A percentile compares a stretch with the other conserved stretches of the same genome.
phyloP scores from a whole-genome alignment of 148 eudicot genomes.

The Bassia scoparia region DNA sequence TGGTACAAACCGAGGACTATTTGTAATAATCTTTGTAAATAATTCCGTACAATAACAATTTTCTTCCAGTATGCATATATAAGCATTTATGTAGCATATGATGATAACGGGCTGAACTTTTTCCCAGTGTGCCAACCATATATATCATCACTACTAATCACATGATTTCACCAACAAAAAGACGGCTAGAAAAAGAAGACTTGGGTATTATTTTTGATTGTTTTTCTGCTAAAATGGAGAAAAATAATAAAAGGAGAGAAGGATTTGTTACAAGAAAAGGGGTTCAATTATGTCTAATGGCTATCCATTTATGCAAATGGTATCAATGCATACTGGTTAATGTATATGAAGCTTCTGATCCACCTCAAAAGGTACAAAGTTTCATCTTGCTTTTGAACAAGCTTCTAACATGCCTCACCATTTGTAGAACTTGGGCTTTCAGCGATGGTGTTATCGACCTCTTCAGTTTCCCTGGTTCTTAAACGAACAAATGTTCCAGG shows the following conservation, averaged over 20 bases:
- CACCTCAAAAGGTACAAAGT: constrained; percentile 39
- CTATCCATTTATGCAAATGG: constrained; percentile 49
- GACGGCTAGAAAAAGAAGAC: constrained; percentile 25
- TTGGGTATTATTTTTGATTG: constrained; percentile 12
- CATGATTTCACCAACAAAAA: constrained; percentile 19
- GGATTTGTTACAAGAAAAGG: constrained; percentile 40
- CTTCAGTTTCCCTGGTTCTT: constrained; percentile 62
- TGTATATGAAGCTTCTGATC: constrained; percentile 47
- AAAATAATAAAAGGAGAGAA: constrained; percentile 24
- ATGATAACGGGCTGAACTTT: too few relatives aligned
- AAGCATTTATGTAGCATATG: too few relatives aligned
- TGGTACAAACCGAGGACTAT: too few relatives aligned
- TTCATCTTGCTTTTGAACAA: constrained; percentile 38
- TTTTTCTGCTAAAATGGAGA: constrained; percentile 14
- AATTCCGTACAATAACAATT: too few relatives aligned
- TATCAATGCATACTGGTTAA: constrained; percentile 79
- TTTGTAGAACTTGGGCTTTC: constrained; percentile 75
- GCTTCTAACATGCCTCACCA: constrained; percentile 45
- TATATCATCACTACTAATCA: not conserved
- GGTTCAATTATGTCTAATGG: constrained; percentile 45
- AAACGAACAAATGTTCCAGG: constrained; percentile 64
- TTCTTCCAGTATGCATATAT: too few relatives aligned
- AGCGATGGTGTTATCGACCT: constrained; percentile 51
- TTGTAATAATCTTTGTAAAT: too few relatives aligned
- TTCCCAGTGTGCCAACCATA: not conserved